Base-by-base conservation (phyloP, 495 filamentous ascomycete species). In the Pseudotulostoma volvatum region DNA sequence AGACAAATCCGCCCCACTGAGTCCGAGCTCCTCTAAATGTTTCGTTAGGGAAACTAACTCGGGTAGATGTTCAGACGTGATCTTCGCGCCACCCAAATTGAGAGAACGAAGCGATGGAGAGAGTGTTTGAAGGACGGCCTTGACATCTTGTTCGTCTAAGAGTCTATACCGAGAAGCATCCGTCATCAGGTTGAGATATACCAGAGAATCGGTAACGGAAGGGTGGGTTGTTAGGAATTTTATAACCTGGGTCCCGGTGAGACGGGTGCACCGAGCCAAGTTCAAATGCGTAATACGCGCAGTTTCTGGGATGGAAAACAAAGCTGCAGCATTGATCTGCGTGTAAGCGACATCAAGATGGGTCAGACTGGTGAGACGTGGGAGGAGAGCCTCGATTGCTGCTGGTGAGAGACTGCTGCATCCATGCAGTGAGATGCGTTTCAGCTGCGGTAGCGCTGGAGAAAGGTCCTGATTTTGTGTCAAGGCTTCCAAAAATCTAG, bases 331-430 rank as follows among this genome's bases (percentile, higher is more conserved):
- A 20, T 75, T 87, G 47, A 93, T 72, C 39, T 77, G 73, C 2
- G 84, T 90, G 46, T 83, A 80, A 4, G 77, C 76, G 23, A 87
- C 66, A 51, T 93, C 84, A 20, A 93, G 68, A 48, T 87, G 81
- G 11, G 82, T 88, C 41, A 90, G 57, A 38, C 76, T 65, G 20
- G 69, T 52, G 39, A 87, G 55, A 2, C 78, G 74, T 11, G 84
- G 75, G 3, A 93, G 68, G 11, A 93, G 59, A 3, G 63, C 65
- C 48, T 81, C 76, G 46, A 83, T 84, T 25, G 79, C 67, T 1
- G 68, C 52, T n/a, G 77, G 54, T 3, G 76, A 69, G 8, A 93
- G 66, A 23, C 77, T 79, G 38, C 76, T 76, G 59, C 84, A 90
- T 58, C 84, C 84, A 54, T 93, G 84, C 8, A 93, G 54, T 35